phyloP scores from a whole-genome alignment of 2,329 filamentous ascomycete genomes.

The Dactylonectria estremocensis region DNA sequence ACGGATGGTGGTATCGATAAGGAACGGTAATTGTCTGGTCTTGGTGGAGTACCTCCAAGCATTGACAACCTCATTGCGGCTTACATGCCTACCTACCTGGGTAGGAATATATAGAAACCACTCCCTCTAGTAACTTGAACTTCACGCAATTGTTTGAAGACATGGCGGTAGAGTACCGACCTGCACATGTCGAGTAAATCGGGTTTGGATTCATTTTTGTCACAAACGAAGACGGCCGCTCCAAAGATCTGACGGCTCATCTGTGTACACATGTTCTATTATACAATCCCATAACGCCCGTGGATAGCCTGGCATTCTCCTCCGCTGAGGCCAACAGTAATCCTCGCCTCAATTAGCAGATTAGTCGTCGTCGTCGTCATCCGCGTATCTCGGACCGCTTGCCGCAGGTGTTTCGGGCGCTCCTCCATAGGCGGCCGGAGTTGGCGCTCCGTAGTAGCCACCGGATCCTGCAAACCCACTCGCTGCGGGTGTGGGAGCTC shows the following conservation, averaged over 20 bases:
- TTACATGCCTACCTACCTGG: neutral
- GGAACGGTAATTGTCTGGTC: conserved; percentile 1
- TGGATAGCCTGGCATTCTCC: conserved; percentile 7
- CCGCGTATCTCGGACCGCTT: conserved; percentile 68
- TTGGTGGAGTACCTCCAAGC: neutral
- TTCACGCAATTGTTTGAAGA: neutral
- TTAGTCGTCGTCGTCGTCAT: conserved; percentile 64
- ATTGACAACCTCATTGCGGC: too few species aligned
- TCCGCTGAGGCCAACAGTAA: neutral
- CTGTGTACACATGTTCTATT: conserved; percentile 22
- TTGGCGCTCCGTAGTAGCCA: conserved; percentile 75
- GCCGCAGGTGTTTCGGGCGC: conserved; percentile 74
- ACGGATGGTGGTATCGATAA: conserved; percentile 40
- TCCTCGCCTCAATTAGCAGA: conserved; percentile 28
- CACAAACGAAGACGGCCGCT: conserved; percentile 5
- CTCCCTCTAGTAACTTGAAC: neutral
- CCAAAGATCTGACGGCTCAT: conserved; percentile 4
- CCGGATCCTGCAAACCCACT: conserved; percentile 51
- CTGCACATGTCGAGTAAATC: neutral
- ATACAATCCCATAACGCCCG: conserved; percentile 25
- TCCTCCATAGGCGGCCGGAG: conserved; percentile 72
- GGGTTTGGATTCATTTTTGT: conserved; percentile 12
- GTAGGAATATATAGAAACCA: neutral
- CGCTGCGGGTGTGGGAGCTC: conserved; percentile 79
- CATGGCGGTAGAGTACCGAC: neutral